These are phyloP conservation scores for Hypoxylon sp. DNA, from an alignment of 2,329 filamentous ascomycete species.

Conservation along the genomic window DNA sequence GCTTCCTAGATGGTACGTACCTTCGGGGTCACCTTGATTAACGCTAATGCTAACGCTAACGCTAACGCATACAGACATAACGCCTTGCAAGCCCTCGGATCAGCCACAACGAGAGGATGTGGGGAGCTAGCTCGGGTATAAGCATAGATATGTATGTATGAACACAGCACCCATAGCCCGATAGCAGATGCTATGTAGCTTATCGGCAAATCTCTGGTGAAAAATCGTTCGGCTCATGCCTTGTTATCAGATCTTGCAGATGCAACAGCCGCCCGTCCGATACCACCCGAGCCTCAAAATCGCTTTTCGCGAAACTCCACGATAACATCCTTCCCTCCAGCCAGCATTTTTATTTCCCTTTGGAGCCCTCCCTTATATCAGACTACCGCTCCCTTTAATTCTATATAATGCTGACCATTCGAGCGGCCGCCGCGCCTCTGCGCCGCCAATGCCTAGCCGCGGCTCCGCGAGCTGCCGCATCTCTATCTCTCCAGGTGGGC, in stretches of 20 bases:
- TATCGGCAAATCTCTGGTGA: constrained; percentile 36
- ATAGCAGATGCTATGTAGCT: constrained; percentile 29
- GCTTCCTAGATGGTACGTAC: neutral
- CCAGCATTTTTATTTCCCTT: constrained; percentile 30
- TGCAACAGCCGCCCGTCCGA: constrained; percentile 44
- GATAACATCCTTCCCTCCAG: constrained; percentile 30
- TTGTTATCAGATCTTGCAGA: constrained; percentile 47
- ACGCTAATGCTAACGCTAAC: neutral
- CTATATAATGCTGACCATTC: constrained; percentile 83
- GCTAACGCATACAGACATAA: neutral
- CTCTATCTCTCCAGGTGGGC: constrained; percentile 68
- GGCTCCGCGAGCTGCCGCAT: constrained; percentile 67
- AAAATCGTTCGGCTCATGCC: constrained; percentile 32
- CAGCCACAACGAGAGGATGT: neutral
- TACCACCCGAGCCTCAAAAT: constrained; percentile 47
- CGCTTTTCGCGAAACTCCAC: constrained; percentile 41
- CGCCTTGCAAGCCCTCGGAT: neutral
- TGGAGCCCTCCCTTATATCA: constrained; percentile 15
- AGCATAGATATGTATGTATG: neutral
- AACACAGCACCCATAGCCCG: too few species aligned
- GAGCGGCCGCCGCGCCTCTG: constrained; percentile 80
- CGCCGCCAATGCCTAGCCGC: constrained; percentile 82
- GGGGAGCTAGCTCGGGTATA: neutral
- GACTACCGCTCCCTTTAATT: constrained; percentile 33
- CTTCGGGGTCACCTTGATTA: neutral